Evolutionary conservation across 352 stramenopile species (phyloP).

Genomic region (Globisporangium spiculum): DNA sequence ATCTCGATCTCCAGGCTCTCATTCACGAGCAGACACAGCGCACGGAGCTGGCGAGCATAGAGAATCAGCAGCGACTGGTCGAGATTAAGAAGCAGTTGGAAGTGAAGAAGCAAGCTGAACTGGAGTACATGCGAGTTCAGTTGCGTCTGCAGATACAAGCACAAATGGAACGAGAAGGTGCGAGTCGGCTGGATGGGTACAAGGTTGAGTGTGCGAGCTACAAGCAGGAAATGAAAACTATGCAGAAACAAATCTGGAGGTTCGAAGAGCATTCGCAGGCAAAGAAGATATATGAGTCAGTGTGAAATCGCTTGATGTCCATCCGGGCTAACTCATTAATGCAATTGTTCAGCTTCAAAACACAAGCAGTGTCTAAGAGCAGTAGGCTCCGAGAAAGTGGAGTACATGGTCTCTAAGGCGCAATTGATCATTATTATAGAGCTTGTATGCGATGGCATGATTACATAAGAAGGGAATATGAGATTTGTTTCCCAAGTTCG

Average conservation of each 20-base stretch:
- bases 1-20: conserved; percentile 25
- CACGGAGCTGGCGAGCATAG: conserved; percentile 24
- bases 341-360: neutral
- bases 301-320: neutral
- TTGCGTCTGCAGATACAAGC: conserved; percentile 32
- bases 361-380: neutral
- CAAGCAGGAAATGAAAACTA: neutral
- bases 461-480: neutral
- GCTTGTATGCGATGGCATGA: neutral
- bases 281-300: neutral
- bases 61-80: conserved; percentile 26
- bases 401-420: neutral
- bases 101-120: conserved; percentile 28
- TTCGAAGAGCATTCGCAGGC: neutral
- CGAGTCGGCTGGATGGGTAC: neutral
- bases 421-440: conserved; percentile 1
- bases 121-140: conserved; percentile 39
- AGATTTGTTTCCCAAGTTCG: neutral
- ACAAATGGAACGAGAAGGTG: conserved; percentile 24
- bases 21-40: conserved; percentile 19
- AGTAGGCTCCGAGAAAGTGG: neutral
- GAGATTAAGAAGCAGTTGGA: conserved; percentile 27
- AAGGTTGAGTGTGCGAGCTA: neutral
- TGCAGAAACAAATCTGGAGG: neutral
- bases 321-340: neutral